Evolutionary conservation across 169 alveolate species (phyloP).

Genomic region (Eimeria praecox): DNA sequence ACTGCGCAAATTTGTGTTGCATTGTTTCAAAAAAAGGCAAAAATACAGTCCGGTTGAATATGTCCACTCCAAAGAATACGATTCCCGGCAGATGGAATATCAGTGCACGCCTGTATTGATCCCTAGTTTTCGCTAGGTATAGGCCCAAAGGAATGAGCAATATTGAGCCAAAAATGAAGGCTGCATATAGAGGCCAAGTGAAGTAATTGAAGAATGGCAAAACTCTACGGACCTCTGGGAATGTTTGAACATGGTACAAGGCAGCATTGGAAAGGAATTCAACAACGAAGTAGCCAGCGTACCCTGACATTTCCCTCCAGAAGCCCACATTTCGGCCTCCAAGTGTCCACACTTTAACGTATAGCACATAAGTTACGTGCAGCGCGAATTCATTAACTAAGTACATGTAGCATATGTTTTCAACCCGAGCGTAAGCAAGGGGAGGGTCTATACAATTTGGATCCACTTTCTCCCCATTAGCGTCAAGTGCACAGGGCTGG

Average conservation of each 20-base stretch:
- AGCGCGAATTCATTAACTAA: slow-evolving; percentile 60
- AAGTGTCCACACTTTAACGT: slow-evolving; percentile 76
- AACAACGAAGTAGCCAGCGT: slow-evolving; percentile 36
- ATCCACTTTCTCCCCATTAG: slow-evolving; percentile 37
- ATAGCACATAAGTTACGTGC: slow-evolving; percentile 67
- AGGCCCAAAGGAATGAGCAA: slow-evolving; percentile 53
- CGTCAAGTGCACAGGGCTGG: slow-evolving; percentile 42
- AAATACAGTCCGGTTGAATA: slow-evolving; percentile 77
- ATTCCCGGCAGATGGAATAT: slow-evolving; percentile 76
- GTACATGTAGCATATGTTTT: slow-evolving; percentile 56
- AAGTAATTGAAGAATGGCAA: slow-evolving; percentile 21
- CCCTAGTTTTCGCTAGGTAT: slow-evolving; percentile 68
- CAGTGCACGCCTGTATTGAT: slow-evolving; percentile 69
- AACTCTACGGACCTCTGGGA: slow-evolving; percentile 60
- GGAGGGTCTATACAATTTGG: slow-evolving; percentile 62
- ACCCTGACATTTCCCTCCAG: slow-evolving; percentile 54
- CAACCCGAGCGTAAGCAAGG: slow-evolving; percentile 68
- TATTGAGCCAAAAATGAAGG: slow-evolving; percentile 54
- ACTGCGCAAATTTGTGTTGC: slow-evolving; percentile 72
- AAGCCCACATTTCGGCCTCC: slow-evolving; percentile 64
- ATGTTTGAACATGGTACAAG: slow-evolving; percentile 65
- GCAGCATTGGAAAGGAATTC: slow-evolving; percentile 63
- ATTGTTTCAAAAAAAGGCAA: slow-evolving; percentile 75
- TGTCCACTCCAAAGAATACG: slow-evolving; percentile 73
- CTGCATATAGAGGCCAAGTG: slow-evolving; percentile 53